Evolutionary conservation across 108 stramenopile genomes (phyloP), one percentile per base, ranked within the genome.

Genomic region (Cylindrotheca closterium): DNA sequence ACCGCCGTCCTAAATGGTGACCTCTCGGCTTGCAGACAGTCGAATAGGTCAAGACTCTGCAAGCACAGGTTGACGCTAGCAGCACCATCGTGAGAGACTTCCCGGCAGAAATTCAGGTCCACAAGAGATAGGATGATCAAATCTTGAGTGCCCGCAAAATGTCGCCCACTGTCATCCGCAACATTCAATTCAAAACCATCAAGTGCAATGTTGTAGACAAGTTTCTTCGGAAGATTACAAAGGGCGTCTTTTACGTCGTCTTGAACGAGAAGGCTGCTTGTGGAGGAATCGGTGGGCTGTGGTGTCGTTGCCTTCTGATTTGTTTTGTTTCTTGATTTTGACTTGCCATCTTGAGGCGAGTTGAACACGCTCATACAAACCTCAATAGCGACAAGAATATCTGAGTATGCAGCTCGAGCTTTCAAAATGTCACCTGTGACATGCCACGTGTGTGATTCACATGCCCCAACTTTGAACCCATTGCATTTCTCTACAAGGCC

Each of bases 111-210:
- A 15, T 53, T 63, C 25, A 74, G 50, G 47, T 55, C 30, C 10
- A 67, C 70, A 3, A 85, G 46, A 27, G 80, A 80, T 22, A 80
- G 21, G 12, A 70, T 47, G 30, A 82, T 32, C 1, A 83, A 58
- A 24, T 85, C 82, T 58, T 89, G 84, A 28, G 71, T 59, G n/a
- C 63, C 70, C 1, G 78, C 70, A 62, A 91, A 91, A 66, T 86
- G 86, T n/a, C 85, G 75, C 21, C 67, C 59, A 58, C 83, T 73
- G 54, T 91, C 85, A 60, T 91, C 89, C 19, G 73, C 66, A 2
- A 89, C 67, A 8, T 76, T 31, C 21, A 89, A 52, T 51, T 70
- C 58, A 48, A 86, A 69, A 26, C 88, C 88, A 34, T 70, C 73
- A 21, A 58, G 77, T n/a, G 59, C 30, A 22, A 79, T 26, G 47